These are phyloP conservation scores for Rutidosis leptorrhynchoides DNA, from an alignment of 129 eudicot species.

Conservation along the genomic window DNA sequence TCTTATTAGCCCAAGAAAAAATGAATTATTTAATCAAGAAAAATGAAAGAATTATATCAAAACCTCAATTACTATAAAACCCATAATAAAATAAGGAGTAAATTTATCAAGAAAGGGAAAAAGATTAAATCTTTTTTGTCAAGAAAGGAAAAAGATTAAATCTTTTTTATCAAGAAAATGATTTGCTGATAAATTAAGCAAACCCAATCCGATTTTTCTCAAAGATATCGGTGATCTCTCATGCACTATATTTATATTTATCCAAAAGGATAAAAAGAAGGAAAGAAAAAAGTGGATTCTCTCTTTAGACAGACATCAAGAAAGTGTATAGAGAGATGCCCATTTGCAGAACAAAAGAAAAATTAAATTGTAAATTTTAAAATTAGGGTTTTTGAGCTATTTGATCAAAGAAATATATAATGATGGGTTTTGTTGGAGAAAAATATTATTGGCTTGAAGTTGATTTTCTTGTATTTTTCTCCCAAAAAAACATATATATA, in stretches of 20 bases:
- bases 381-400: conserved; percentile 30
- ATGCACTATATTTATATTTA: conserved; percentile 11
- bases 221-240: conserved; percentile 22
- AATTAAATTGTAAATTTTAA: neutral
- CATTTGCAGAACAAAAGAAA: conserved; percentile 35
- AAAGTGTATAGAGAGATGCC: conserved; percentile 33
- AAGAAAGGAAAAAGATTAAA: conserved; percentile 18
- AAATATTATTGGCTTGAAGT: conserved; percentile 42
- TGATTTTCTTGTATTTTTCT: too few relatives aligned
- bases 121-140: conserved; percentile 17
- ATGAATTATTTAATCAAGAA: conserved; percentile 24
- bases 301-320: conserved; percentile 15
- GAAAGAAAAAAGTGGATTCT: conserved; percentile 32
- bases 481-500: too few relatives aligned
- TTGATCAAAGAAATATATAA: conserved; percentile 44
- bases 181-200: conserved; percentile 34
- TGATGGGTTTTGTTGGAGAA: conserved; percentile 36
- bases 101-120: conserved; percentile 11
- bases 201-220: conserved; percentile 36
- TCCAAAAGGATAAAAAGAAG: neutral
- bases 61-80: neutral
- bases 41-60: conserved; percentile 7
- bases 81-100: neutral
- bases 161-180: conserved; percentile 23
- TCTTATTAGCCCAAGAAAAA: conserved; percentile 21